Conservation (phyloP, 257 asterid genomes). For the Lycium ferocissimum region DNA sequence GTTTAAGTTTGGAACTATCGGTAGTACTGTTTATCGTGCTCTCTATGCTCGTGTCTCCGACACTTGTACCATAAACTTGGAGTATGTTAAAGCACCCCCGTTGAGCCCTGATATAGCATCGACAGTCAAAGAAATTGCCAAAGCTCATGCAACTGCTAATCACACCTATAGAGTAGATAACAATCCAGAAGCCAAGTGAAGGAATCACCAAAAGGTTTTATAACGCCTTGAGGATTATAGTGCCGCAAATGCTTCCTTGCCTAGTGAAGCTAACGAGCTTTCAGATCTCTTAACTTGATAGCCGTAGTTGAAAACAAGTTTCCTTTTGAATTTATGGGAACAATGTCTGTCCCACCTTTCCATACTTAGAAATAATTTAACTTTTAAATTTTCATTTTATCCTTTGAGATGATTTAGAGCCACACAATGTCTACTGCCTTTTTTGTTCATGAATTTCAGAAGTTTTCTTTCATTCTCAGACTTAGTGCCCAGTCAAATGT, state of each 20-base stretch:
- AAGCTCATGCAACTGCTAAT: slow-evolving; percentile 50
- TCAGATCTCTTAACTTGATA: slow-evolving; percentile 28
- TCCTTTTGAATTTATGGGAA: slow-evolving; percentile 8
- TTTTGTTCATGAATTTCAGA: too few relatives aligned
- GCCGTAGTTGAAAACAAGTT: neutral
- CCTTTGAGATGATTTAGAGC: too few relatives aligned
- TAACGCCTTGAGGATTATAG: slow-evolving; percentile 59
- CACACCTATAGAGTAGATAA: slow-evolving; percentile 51
- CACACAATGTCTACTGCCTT: neutral
- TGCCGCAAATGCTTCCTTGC: slow-evolving; percentile 48
- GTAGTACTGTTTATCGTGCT: slow-evolving; percentile 54
- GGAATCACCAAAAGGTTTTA: slow-evolving; percentile 81
- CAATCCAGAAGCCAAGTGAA: slow-evolving; percentile 53
- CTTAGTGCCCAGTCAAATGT: too few relatives aligned
- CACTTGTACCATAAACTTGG: slow-evolving; percentile 56
- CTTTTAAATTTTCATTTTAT: too few relatives aligned
- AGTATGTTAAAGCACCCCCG: slow-evolving; percentile 54
- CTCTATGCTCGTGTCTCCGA: slow-evolving; percentile 74
- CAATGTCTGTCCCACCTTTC: neutral
- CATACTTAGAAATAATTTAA: too few relatives aligned
- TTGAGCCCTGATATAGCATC: slow-evolving; percentile 42
- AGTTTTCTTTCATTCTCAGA: too few relatives aligned
- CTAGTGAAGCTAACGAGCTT: slow-evolving; percentile 74
- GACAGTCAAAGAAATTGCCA: slow-evolving; percentile 53
- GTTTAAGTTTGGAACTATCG: slow-evolving; percentile 30